Evolutionary conservation across 768 basidiomycete genomes (phyloP), one percentile per base, ranked within the genome.

Genomic region (Phaeotremella skinneri): DNA sequence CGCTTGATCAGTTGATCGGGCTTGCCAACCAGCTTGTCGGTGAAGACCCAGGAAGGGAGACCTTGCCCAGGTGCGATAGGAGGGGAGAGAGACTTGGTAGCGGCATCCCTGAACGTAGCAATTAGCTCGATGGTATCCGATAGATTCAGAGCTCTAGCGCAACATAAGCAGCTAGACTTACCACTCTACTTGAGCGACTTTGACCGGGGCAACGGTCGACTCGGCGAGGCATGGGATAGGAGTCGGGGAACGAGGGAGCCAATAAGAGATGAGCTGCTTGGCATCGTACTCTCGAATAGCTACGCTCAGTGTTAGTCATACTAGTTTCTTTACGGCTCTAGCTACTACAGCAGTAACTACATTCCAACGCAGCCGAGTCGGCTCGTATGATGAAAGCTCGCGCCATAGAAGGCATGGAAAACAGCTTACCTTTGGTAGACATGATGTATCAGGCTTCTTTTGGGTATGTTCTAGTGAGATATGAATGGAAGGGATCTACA

Each of bases 201-300:
- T 85, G 48, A 82, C 79, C 34, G 79, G 74, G 49, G 81, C 81
- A 57, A 74, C 70, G 47, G 74, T 75, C 55, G 86, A 83, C 53
- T 86, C 80, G 43, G 87, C 85, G 52, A 64, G 64, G 63, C 63
- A 68, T 37, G 74, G 64, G 61, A 76, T 73, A 69, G 90, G 85
- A 13, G 87, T 75, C 27, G 92, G 89, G 13, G 91, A 88, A 62
- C 91, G 86, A 78, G 89, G 85, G 64, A 98, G 87, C 92, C 92
- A 97, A 83, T 97, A 96, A 37, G 92, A 90, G 29, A 98, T 83
- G 66, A 98, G 84, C 69, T 97, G 89, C 83, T 98, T 99, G 67
- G 94, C 94, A 78, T 99, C 94, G 83, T 91, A 98, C 83, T 97
- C 92, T 76, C 90, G 88, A 81, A 97, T 94, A 68, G 87, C 85